Conservation (phyloP, 1,139 yeast genomes). For the Scheffersomyces illinoinensis region DNA sequence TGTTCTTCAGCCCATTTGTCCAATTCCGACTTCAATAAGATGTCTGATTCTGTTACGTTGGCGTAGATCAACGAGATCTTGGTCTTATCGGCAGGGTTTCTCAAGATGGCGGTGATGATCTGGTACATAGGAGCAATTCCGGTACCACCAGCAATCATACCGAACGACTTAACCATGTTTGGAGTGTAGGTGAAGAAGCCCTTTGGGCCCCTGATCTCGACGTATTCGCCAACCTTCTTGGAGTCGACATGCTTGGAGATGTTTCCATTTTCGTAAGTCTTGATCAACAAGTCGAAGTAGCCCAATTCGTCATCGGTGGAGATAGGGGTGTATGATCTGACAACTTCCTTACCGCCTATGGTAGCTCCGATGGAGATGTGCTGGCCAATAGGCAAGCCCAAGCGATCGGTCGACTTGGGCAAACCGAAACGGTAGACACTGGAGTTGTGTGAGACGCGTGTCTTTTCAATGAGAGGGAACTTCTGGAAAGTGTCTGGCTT, state of each 20-base stretch:
- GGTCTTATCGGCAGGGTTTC: conserved; percentile 75
- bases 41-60: conserved; percentile 74
- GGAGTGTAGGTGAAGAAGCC: conserved; percentile 87
- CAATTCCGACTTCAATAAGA: conserved; percentile 75
- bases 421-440: conserved; percentile 84
- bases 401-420: conserved; percentile 69
- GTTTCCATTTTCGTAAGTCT: conserved; percentile 91
- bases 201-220: conserved; percentile 79
- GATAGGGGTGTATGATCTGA: conserved; percentile 93
- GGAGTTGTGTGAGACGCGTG: conserved; percentile 76
- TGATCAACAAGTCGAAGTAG: conserved; percentile 84
- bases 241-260: conserved; percentile 75
- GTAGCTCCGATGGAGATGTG: conserved; percentile 79
- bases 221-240: conserved; percentile 50
- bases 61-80: conserved; percentile 75
- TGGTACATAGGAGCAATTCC: conserved; percentile 93
- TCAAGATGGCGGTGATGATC: conserved; percentile 76
- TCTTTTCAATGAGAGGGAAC: conserved; percentile 82
- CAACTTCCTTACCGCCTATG: conserved; percentile 78
- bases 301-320: conserved; percentile 86
- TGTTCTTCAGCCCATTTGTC: conserved; percentile 64
- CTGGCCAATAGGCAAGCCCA: conserved; percentile 95
- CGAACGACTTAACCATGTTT: conserved; percentile 72
- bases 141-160: conserved; percentile 95
- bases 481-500: conserved; percentile 69